Percentiles rank a stretch among this genome's conserved stretches.
These are phyloP conservation scores for Tuber brumale DNA, from an alignment of 495 filamentous ascomycete genomes.

Conservation along the genomic window DNA sequence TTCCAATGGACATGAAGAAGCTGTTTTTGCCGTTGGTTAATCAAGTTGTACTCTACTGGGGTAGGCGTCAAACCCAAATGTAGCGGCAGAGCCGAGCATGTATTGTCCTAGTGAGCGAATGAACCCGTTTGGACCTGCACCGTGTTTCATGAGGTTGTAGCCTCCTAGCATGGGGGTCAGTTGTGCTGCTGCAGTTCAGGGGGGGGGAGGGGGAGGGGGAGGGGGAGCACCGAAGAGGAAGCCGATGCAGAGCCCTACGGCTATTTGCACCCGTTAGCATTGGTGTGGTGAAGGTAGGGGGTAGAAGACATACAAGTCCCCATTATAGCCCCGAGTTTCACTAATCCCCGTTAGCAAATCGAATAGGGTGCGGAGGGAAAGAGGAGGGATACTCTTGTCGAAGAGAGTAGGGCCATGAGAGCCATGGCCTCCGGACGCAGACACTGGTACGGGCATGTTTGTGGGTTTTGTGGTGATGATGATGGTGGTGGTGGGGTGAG, in stretches of 20 bases:
- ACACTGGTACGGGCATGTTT: constrained; percentile 62
- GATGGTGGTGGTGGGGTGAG: not conserved
- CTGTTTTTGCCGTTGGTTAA: constrained; percentile 47
- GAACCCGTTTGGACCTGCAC: constrained; percentile 85
- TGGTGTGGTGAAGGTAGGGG: constrained; percentile 12
- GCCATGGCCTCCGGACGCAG: constrained; percentile 43
- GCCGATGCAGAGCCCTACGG: constrained; percentile 90
- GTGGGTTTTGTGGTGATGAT: not conserved
- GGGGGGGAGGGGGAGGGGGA: not conserved
- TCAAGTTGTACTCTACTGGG: not conserved
- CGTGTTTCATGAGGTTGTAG: constrained; percentile 89
- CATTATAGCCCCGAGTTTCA: constrained; percentile 98
- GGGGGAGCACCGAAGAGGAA: constrained; percentile 78
- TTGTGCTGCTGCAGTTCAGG: not conserved
- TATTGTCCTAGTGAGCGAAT: constrained; percentile 91
- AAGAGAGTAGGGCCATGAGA: constrained; percentile 68
- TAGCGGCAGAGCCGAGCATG: constrained; percentile 93
- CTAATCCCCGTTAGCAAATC: constrained; percentile 46
- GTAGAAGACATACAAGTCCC: constrained; percentile 70
- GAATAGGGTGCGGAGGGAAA: not conserved
- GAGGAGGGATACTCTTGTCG: constrained; percentile 72
- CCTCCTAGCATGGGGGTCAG: constrained; percentile 53
- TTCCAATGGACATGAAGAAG: constrained; percentile 98
- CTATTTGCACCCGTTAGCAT: constrained; percentile 47
- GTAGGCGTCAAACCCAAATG: constrained; percentile 69